Conservation (phyloP, 129 eudicot genomes). For the Tanacetum coccineum region DNA sequence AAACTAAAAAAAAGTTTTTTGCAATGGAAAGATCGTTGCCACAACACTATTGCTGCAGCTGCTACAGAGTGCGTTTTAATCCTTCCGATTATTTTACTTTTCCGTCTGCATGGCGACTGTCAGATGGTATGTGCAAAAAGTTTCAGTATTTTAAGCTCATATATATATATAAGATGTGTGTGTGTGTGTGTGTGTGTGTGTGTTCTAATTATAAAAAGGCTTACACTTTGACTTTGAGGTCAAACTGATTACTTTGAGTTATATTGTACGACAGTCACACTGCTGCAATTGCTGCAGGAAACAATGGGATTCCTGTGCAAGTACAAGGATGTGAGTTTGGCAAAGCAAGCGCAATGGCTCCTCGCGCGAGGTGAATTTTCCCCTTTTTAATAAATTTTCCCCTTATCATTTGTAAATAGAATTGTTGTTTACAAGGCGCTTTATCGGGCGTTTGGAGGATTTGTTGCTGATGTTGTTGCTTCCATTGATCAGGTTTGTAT, state of each 20-base stretch:
- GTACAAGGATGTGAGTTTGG: too few species aligned
- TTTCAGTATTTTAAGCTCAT: not conserved
- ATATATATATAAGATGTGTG: too few species aligned
- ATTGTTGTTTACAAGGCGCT: too few species aligned
- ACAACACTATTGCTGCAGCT: slow-evolving; percentile 95
- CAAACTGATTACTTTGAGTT: too few species aligned
- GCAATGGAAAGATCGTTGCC: slow-evolving; percentile 98
- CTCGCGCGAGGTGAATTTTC: slow-evolving; percentile 81
- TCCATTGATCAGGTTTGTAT: slow-evolving; percentile 82
- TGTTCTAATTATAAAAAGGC: not conserved
- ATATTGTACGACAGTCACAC: too few species aligned
- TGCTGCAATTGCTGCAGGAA: too few species aligned
- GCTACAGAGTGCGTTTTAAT: slow-evolving; percentile 87
- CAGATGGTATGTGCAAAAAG: slow-evolving; percentile 74
- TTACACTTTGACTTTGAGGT: slow-evolving; percentile 6
- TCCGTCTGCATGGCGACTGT: slow-evolving; percentile 94
- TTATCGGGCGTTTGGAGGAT: too few species aligned
- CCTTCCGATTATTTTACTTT: slow-evolving; percentile 82
- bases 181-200: too few species aligned
- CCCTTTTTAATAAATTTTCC: not conserved
- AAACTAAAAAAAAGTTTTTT: slow-evolving; percentile 65
- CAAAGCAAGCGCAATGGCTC: slow-evolving; percentile 99
- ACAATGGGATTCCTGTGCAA: too few species aligned
- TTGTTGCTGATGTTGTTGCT: slow-evolving; percentile 97
- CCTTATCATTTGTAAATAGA: too few species aligned